A percentile compares a stretch with the other conserved stretches of the same genome.
These are phyloP conservation scores for Gossypium schwendimanii DNA, from an alignment of 441 rosid genomes.

Conservation along the genomic window DNA sequence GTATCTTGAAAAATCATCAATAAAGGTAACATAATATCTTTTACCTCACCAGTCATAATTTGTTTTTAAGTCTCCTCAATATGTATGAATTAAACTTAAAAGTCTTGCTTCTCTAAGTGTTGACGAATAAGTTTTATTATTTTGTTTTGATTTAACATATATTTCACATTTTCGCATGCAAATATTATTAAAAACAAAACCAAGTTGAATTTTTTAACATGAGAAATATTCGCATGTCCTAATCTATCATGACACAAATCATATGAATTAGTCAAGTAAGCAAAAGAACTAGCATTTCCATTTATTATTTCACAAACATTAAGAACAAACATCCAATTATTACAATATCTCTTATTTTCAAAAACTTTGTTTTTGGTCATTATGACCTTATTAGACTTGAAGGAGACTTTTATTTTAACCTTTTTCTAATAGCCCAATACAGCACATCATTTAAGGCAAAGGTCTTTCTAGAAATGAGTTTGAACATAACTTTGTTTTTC, in stretches of 20 bases:
- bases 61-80: neutral
- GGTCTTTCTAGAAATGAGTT: neutral
- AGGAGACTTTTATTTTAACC: neutral
- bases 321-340: neutral
- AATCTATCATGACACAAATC: neutral
- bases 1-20: neutral
- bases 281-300: neutral
- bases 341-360: neutral
- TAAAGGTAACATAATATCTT: neutral
- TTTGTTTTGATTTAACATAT: no score
- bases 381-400: neutral
- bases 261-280: neutral
- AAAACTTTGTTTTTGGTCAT: neutral
- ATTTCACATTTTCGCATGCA: no score
- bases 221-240: neutral
- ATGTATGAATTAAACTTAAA: neutral
- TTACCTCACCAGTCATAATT: neutral
- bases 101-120: neutral
- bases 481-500: neutral
- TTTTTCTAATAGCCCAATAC: neutral
- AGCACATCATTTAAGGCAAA: neutral
- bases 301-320: neutral
- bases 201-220: neutral
- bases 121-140: no score
- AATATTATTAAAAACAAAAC: no score